Conservation (phyloP, 2,329 filamentous ascomycete genomes). For the Chaetomiaceae sp. region DNA sequence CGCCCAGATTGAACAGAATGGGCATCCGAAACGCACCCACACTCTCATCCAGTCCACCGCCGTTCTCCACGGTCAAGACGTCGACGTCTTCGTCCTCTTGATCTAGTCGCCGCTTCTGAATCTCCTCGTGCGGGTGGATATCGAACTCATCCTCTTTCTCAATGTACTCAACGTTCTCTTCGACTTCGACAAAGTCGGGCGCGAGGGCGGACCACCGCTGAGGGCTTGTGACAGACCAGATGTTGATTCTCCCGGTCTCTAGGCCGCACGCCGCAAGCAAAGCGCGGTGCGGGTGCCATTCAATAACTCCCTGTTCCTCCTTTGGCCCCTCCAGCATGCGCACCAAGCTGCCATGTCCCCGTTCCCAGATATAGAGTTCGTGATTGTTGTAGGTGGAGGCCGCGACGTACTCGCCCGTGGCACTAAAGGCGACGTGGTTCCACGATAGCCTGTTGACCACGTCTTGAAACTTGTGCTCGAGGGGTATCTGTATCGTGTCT, state of each 20-base stretch:
- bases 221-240: slow-evolving; percentile 92
- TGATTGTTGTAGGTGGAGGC: slow-evolving; percentile 98
- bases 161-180: slow-evolving; percentile 96
- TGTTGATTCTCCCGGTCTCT: slow-evolving; percentile 88
- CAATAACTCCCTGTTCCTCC: slow-evolving; percentile 92
- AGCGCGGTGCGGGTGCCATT: slow-evolving; percentile 90
- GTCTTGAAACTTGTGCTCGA: slow-evolving; percentile 98
- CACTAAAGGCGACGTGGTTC: slow-evolving; percentile 96
- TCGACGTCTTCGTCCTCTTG: slow-evolving; percentile 92
- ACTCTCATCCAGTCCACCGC: slow-evolving; percentile 51
- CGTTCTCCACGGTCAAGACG: slow-evolving; percentile 70
- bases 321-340: slow-evolving; percentile 96
- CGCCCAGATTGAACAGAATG: slow-evolving; percentile 84
- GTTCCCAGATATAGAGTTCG: slow-evolving; percentile 97
- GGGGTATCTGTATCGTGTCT: slow-evolving; percentile 80
- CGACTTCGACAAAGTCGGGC: slow-evolving; percentile 93
- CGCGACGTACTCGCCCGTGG: slow-evolving; percentile 90
- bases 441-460: slow-evolving; percentile 91
- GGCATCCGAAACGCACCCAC: slow-evolving; percentile 76
- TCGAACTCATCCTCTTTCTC: slow-evolving; percentile 97
- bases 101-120: slow-evolving; percentile 85
- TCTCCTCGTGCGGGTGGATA: slow-evolving; percentile 90
- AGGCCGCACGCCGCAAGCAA: slow-evolving; percentile 87
- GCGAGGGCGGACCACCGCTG: slow-evolving; percentile 97
- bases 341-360: slow-evolving; percentile 85